Base-by-base conservation (phyloP, 2,329 filamentous ascomycete genomes). In the Colletotrichum lupini region DNA sequence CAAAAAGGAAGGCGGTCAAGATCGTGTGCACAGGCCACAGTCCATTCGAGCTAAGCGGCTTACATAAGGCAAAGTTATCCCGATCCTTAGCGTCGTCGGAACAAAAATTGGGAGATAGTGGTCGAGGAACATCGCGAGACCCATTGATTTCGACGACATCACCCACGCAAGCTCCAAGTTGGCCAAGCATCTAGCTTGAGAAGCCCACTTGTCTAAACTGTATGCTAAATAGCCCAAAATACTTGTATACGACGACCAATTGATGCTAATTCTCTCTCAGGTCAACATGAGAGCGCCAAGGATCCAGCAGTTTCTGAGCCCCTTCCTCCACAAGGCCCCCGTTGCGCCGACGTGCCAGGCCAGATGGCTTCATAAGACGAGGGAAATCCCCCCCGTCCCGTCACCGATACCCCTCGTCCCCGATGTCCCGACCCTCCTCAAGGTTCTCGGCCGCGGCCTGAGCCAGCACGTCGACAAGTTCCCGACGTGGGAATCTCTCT, bases 401-500 rank as follows among this genome's bases (percentile, higher is more conserved):
- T 80, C 87, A 28, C 93, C 95, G 1, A 97, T 93, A 49, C 94
- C 95, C 1, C 95, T 97, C 78, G 92, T 97, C 52, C 96, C 95
- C 37, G 92, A 98, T 81, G 91, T 95, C 53, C 81, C 88, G 77
- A 97, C 95, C 19, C 98, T 99, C 83, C 92, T 98, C 75, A 94
- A 90, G 46, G 88, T 98, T 73, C 98, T 98, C 83, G 97, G 97
- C 77, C 95, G 97, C 75, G 92, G 92, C 78, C 91, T 98, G 78
- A 92, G 89, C 79, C 91, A 93, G 80, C 94, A 98, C 85, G 90
- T 93, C 61, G 87, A 90, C 83, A 98, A 98, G 83, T 94, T 99
- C 78, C 91, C 94, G 2, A 92, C 93, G 12, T 98, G 97, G 97
- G 93, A 97, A 66, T 90, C 94, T 6, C 91, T 99, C 58, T 98